Percentiles rank a stretch among this genome's conserved stretches.
Conservation (phyloP, 1,139 yeast species). For the Blastobotrys illinoisensis region DNA sequence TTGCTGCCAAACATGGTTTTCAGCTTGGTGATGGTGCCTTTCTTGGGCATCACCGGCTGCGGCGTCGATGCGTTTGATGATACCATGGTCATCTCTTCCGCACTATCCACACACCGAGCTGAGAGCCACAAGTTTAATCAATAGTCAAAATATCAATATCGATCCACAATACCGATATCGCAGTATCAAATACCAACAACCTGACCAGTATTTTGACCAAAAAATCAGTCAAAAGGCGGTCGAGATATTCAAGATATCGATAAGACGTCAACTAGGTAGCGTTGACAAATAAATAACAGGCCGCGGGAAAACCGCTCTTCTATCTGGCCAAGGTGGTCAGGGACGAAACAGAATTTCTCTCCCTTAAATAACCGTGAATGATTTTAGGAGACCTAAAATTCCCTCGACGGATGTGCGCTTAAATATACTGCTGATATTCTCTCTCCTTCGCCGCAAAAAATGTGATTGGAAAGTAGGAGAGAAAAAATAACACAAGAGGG, state of each 20-base stretch:
- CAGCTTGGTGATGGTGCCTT: slow-evolving; percentile 19
- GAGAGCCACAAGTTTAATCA: too few species aligned
- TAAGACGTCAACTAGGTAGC: background rate
- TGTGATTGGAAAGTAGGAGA: background rate
- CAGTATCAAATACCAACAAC: too few species aligned
- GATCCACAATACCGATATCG: background rate
- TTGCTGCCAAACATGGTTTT: slow-evolving; percentile 21
- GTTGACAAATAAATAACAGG: background rate
- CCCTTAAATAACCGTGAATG: background rate
- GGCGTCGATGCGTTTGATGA: slow-evolving; percentile 1
- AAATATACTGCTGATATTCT: background rate
- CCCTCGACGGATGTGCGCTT: background rate
- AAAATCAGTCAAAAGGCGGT: too few species aligned
- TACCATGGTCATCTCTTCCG: background rate
- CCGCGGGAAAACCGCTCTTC: background rate
- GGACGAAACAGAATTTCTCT: background rate
- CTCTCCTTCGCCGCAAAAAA: background rate
- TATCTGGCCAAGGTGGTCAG: background rate
- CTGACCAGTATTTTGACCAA: background rate
- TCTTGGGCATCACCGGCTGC: slow-evolving; percentile 1
- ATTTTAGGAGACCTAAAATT: background rate
- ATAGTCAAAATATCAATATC: background rate
- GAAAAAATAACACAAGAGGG: background rate
- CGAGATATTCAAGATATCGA: background rate
- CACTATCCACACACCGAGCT: background rate